These are phyloP conservation scores for Tetragonia tetragonoides DNA, from an alignment of 148 eudicot species.

Conservation along the genomic window DNA sequence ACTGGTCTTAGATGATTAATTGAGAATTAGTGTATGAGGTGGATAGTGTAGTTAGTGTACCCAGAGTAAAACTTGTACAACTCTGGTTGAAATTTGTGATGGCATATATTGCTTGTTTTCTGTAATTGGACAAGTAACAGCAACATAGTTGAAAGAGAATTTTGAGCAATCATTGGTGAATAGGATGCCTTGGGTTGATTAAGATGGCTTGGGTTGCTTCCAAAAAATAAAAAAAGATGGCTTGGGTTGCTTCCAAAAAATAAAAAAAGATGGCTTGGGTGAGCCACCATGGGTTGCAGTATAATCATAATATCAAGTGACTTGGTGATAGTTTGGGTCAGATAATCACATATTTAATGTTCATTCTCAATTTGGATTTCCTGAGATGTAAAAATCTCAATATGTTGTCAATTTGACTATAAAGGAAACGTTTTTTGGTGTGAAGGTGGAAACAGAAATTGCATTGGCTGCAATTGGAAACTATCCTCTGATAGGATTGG, in stretches of 20 bases:
- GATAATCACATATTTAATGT: background rate
- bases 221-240: background rate
- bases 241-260: background rate
- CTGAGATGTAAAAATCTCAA: background rate
- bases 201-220: too few relatives aligned
- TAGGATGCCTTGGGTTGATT: too few relatives aligned
- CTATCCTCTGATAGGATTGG: background rate
- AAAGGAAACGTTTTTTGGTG: background rate
- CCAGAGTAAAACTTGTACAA: background rate
- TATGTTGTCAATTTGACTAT: background rate
- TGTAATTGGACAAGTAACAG: background rate
- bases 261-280: background rate
- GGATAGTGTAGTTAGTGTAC: background rate
- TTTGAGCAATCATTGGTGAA: background rate
- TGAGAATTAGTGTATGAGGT: background rate
- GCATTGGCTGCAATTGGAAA: background rate
- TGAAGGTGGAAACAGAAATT: background rate
- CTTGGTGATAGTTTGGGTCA: background rate
- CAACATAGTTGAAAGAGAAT: background rate
- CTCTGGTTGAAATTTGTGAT: background rate
- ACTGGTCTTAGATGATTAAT: background rate
- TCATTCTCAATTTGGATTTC: background rate
- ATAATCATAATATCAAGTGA: background rate
- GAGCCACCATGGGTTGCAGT: background rate
- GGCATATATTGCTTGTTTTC: background rate